phyloP scores from a whole-genome alignment of 2,329 filamentous ascomycete species.

The Botrytis cinerea region DNA sequence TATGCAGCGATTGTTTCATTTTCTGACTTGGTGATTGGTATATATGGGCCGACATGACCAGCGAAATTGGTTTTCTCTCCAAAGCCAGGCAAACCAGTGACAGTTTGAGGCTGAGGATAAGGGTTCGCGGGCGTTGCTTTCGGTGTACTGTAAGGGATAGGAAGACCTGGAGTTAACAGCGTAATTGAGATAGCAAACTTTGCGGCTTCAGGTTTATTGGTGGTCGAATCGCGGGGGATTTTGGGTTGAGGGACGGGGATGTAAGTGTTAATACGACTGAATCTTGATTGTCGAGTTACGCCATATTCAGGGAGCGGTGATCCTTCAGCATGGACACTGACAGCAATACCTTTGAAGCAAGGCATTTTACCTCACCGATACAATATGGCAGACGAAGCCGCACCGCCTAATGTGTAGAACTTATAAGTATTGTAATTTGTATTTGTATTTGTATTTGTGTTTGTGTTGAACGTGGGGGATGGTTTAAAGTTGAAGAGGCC shows the following conservation, averaged over 20 bases:
- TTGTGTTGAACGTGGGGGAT: slow-evolving; percentile 19
- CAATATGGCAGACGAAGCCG: slow-evolving; percentile 35
- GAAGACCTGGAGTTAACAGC: slow-evolving; percentile 81
- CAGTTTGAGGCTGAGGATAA: slow-evolving; percentile 77
- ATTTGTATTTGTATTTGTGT: background rate
- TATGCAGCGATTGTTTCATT: slow-evolving; percentile 98
- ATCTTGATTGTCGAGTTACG: slow-evolving; percentile 88
- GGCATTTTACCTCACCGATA: slow-evolving; percentile 59
- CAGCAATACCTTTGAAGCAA: slow-evolving; percentile 98
- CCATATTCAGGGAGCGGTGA: slow-evolving; percentile 89
- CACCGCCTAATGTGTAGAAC: slow-evolving; percentile 27
- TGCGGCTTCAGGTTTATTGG: slow-evolving; percentile 81
- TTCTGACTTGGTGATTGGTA: slow-evolving; percentile 85
- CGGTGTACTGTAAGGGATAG: slow-evolving; percentile 90
- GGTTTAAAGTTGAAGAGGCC: slow-evolving; percentile 19
- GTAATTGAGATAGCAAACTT: slow-evolving; percentile 99
- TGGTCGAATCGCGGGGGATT: slow-evolving; percentile 62
- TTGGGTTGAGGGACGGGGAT: slow-evolving; percentile 92
- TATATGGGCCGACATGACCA: slow-evolving; percentile 75
- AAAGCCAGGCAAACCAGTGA: slow-evolving; percentile 67
- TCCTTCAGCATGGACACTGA: slow-evolving; percentile 85
- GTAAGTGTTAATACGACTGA: slow-evolving; percentile 93
- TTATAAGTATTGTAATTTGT: slow-evolving; percentile 2
- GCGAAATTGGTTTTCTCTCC: slow-evolving; percentile 54
- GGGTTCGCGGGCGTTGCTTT: slow-evolving; percentile 76